Percentiles rank a stretch among this genome's conserved stretches.
Conservation (phyloP, 2,329 filamentous ascomycete species). For the Pseudocercospora crystallina region DNA sequence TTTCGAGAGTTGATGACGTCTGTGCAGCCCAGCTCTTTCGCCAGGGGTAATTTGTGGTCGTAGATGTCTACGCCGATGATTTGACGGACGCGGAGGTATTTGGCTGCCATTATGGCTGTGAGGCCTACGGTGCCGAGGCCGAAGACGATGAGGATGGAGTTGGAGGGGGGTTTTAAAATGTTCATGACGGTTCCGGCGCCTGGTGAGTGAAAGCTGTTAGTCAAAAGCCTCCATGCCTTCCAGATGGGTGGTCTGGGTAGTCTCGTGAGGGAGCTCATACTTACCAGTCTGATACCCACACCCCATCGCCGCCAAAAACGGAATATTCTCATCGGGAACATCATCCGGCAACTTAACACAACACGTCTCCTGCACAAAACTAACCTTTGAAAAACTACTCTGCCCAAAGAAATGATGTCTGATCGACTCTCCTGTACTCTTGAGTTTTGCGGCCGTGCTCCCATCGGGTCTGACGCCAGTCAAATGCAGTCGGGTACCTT, state of each 20-base stretch:
- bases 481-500: conserved; percentile 16
- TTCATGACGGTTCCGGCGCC: conserved; percentile 22
- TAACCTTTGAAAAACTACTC: conserved; percentile 13
- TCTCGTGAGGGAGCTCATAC: too few relatives aligned
- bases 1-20: conserved; percentile 19
- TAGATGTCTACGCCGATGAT: conserved; percentile 27
- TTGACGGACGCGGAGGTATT: conserved; percentile 16
- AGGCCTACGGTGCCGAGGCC: conserved; percentile 23
- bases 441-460: conserved; percentile 12
- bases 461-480: conserved; percentile 17
- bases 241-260: not conserved
- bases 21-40: conserved; percentile 19
- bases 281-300: conserved; percentile 24
- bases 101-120: conserved; percentile 24
- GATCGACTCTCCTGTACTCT: conserved; percentile 15
- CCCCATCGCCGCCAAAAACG: conserved; percentile 19
- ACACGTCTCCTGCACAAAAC: conserved; percentile 20
- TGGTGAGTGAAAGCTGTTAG: not conserved
- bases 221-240: not conserved
- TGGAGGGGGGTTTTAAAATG: conserved; percentile 17
- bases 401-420: conserved; percentile 24
- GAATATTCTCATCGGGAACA: conserved; percentile 11
- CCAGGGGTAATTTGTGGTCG: conserved; percentile 20
- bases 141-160: conserved; percentile 19
- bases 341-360: conserved; percentile 16